Conservation (phyloP, 2,329 filamentous ascomycete species). For the Knoxdaviesia proteae region DNA sequence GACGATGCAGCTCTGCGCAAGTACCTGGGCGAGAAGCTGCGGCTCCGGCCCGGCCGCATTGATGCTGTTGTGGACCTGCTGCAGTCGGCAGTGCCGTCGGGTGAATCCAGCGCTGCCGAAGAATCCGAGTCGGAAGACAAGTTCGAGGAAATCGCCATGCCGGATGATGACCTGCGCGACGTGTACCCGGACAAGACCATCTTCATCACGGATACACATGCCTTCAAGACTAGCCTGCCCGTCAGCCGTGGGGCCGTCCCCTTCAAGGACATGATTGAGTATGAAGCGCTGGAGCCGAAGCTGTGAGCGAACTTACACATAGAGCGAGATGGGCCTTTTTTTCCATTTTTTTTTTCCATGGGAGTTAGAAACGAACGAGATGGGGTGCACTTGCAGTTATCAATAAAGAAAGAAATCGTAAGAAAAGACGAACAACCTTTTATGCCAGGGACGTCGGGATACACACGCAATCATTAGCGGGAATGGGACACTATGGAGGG, state of each 20-base stretch:
- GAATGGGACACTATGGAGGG: too few relatives aligned
- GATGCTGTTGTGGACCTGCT: conserved; percentile 10
- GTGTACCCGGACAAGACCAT: conserved; percentile 19
- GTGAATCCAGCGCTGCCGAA: too few relatives aligned
- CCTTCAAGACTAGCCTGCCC: conserved; percentile 57
- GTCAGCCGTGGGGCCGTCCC: conserved; percentile 54
- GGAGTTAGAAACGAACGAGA: too few relatives aligned
- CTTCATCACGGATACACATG: conserved; percentile 56
- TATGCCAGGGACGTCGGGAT: too few relatives aligned
- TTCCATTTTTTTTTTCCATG: too few relatives aligned
- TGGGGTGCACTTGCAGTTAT: too few relatives aligned
- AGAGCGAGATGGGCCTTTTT: neutral
- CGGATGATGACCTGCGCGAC: conserved; percentile 23
- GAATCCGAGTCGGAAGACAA: conserved; percentile 6
- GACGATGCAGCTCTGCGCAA: neutral
- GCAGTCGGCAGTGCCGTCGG: neutral
- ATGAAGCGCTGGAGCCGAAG: conserved; percentile 71
- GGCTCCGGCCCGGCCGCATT: conserved; percentile 7
- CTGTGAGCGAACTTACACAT: conserved; percentile 25
- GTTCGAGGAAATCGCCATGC: conserved; percentile 8
- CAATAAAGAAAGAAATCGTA: too few relatives aligned
- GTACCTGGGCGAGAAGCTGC: neutral
- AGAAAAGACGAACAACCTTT: too few relatives aligned
- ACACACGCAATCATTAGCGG: too few relatives aligned
- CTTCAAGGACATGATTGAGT: conserved; percentile 57